Evolutionary conservation across 2,329 filamentous ascomycete genomes (phyloP).

Genomic region (Phyllosticta citrichinensis): DNA sequence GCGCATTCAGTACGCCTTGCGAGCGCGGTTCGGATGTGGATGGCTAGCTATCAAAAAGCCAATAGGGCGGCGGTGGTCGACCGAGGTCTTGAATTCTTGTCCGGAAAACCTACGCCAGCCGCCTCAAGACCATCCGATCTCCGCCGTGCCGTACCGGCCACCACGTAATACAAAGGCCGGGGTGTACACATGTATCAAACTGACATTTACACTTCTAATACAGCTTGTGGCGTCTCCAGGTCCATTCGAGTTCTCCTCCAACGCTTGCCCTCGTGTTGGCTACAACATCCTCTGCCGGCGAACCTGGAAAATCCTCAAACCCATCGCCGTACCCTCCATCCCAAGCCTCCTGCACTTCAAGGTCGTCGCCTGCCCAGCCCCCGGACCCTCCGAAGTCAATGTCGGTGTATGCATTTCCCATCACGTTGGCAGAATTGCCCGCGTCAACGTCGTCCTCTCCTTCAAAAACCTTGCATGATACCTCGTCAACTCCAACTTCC

Average conservation of each 20-base stretch:
- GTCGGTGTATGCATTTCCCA: background rate
- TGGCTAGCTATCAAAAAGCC: background rate
- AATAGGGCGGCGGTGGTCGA: background rate
- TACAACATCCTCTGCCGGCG: background rate
- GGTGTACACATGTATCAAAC: background rate
- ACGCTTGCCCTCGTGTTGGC: background rate
- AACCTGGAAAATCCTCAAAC: background rate
- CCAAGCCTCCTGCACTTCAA: background rate
- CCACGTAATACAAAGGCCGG: background rate
- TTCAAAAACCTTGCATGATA: background rate
- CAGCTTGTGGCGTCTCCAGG: slow-evolving; percentile 37
- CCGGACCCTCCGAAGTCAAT: background rate
- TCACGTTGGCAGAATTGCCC: background rate
- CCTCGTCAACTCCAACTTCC: background rate
- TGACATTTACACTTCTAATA: slow-evolving; percentile 25
- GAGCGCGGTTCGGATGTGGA: background rate
- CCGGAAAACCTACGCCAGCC: background rate
- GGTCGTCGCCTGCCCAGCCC: background rate
- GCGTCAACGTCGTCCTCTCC: background rate
- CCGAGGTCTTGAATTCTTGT: slow-evolving; percentile 5
- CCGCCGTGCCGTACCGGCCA: background rate
- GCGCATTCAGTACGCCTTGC: slow-evolving; percentile 5
- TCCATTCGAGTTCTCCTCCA: slow-evolving; percentile 21
- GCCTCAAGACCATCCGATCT: background rate
- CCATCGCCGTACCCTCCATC: background rate